Evolutionary conservation across 768 basidiomycete species (phyloP).

Genomic region (Kwoniella dendrophila): DNA sequence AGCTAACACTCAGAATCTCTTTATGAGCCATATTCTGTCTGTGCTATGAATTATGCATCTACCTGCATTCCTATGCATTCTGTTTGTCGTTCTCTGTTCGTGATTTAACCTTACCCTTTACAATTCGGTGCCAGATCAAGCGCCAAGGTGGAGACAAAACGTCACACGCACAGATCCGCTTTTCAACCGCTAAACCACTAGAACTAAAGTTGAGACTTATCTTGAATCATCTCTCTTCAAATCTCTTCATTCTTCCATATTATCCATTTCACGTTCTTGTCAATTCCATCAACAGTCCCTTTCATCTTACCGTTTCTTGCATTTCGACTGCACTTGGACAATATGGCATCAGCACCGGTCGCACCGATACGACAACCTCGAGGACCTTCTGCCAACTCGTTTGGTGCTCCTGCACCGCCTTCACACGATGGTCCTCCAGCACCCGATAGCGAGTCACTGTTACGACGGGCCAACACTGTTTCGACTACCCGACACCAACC

Average conservation of each 20-base stretch:
- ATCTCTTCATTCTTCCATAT: background rate
- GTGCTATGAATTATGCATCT: too few relatives aligned
- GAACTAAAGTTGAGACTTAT: too few relatives aligned
- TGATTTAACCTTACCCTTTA: too few relatives aligned
- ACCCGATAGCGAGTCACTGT: constrained; percentile 38
- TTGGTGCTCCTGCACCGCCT: constrained; percentile 23
- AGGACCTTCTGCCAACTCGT: constrained; percentile 43
- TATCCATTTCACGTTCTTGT: background rate
- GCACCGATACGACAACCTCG: constrained; percentile 46
- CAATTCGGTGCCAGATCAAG: too few relatives aligned
- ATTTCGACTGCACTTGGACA: background rate
- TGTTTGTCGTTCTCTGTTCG: too few relatives aligned
- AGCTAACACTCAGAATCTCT: too few relatives aligned
- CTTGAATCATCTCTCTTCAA: background rate
- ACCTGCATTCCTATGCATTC: too few relatives aligned
- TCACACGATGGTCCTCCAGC: constrained; percentile 29
- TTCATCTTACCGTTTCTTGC: background rate
- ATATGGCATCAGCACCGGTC: constrained; percentile 24
- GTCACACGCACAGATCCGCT: constrained; percentile 67
- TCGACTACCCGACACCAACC: constrained; percentile 34
- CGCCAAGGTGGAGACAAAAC: too few relatives aligned
- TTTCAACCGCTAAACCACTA: constrained; percentile 65
- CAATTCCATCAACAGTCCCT: background rate
- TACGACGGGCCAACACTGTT: constrained; percentile 42
- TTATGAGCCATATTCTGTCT: too few relatives aligned